These are phyloP conservation scores for Hortaea werneckii DNA, from an alignment of 2,329 filamentous ascomycete species.

Conservation along the genomic window DNA sequence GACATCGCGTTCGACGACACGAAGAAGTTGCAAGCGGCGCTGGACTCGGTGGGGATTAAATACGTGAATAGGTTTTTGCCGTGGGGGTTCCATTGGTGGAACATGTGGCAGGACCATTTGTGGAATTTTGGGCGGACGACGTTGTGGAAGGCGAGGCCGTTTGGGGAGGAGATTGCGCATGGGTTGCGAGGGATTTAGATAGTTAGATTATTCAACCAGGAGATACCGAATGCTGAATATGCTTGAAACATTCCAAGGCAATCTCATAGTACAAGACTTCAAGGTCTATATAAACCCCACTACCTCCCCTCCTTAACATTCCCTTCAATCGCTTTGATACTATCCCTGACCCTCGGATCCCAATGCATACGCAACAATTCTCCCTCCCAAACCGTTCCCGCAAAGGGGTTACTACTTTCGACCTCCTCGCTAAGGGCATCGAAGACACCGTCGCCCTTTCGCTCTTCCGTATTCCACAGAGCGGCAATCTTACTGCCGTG, in stretches of 20 bases:
- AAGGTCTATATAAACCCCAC: constrained; percentile 55
- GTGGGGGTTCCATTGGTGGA: constrained; percentile 2
- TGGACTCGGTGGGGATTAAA: constrained; percentile 1
- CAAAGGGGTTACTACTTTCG: constrained; percentile 83
- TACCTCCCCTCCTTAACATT: constrained; percentile 79
- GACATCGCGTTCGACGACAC: constrained; percentile 3
- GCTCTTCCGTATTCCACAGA: constrained; percentile 92
- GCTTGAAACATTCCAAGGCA: too few species aligned
- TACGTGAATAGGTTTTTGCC: constrained; percentile 2
- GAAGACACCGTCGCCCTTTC: constrained; percentile 81
- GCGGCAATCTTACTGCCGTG: constrained; percentile 73
- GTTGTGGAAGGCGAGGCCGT: too few species aligned
- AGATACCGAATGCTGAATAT: too few species aligned
- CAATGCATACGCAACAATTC: constrained; percentile 79
- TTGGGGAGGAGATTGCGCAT: too few species aligned
- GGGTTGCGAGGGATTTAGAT: not conserved
- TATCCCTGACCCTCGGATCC: constrained; percentile 74
- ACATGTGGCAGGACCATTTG: constrained; percentile 3
- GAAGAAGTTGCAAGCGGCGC: constrained; percentile 1
- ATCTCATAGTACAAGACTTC: too few species aligned
- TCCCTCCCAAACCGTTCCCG: constrained; percentile 85
- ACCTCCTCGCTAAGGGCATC: constrained; percentile 62
- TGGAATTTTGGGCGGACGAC: too few species aligned
- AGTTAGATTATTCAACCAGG: not conserved
- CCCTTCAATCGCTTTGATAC: constrained; percentile 13